A percentile compares a stretch with the other conserved stretches of the same genome.
Conservation (phyloP, 768 basidiomycete species). For the Candolleomyces aberdarensis region DNA sequence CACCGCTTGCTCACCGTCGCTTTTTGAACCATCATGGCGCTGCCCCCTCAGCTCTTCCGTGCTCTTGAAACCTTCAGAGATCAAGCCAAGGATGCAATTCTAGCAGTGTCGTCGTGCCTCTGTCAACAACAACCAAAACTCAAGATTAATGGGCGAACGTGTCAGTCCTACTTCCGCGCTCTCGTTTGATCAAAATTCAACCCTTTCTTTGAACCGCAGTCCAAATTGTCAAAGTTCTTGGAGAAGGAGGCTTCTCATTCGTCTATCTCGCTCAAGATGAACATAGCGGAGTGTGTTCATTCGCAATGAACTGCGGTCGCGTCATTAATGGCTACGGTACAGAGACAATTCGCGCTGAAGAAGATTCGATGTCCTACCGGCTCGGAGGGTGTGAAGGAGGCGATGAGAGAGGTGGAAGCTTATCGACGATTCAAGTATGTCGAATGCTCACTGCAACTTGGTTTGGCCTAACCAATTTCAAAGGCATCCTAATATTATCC, state of each 20-base stretch:
- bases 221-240: constrained; percentile 87
- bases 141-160: constrained; percentile 95
- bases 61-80: constrained; percentile 61
- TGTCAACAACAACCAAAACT: constrained; percentile 82
- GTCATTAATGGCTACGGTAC: constrained; percentile 1
- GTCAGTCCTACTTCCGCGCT: constrained; percentile 39
- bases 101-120: constrained; percentile 77
- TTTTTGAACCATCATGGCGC: constrained; percentile 17
- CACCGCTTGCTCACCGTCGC: neutral
- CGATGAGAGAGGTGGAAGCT: constrained; percentile 87
- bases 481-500: constrained; percentile 96
- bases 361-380: constrained; percentile 94
- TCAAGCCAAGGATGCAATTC: constrained; percentile 78
- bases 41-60: constrained; percentile 39
- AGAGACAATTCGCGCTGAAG: constrained; percentile 94
- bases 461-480: constrained; percentile 5
- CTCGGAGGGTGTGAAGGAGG: constrained; percentile 83
- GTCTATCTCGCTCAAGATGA: constrained; percentile 89
- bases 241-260: constrained; percentile 95
- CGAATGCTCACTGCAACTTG: neutral
- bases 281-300: constrained; percentile 64
- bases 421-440: constrained; percentile 86
- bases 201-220: constrained; percentile 41
- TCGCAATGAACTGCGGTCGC: neutral
- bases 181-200: neutral